Base-by-base conservation (phyloP, 176 grass and related monocot species). In the Stipa capillata region DNA sequence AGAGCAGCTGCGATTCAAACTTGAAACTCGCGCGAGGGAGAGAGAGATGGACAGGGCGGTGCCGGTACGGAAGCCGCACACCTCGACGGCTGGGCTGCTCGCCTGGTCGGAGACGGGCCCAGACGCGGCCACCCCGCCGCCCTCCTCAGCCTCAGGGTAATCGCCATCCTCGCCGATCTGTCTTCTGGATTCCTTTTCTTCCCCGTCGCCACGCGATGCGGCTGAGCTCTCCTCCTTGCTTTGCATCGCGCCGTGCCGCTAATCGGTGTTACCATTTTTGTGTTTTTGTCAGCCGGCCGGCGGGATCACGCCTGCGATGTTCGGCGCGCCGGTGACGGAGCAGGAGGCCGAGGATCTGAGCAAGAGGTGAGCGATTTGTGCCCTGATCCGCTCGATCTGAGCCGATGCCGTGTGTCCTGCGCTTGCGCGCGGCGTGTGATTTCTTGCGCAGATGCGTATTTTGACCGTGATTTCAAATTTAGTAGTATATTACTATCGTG, bases 221-320 rank as follows among this genome's bases (percentile, higher is more conserved):
- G 56, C 56, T 7, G 12, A n/a, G 27, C 50, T 18, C n/a, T n/a
- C 6, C 13, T 6, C 56, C 25, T 58, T 58, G 31, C 25, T 1
- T 29, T 59, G 56, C 27, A 31, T 16, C 56, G 25, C 27, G 56
- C 56, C 56, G 13, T 59, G 56, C 56, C 56, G 27, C 56, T 59
- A 4, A n/a, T n/a, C n/a, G n/a, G n/a, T n/a, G 25, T 59, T 17
- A 24, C 11, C 25, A 13, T n/a, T n/a, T 29, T 29, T 29, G 12
- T 48, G 5, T 18, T 49, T 49, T 49, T 17, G 16, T 49, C 62
- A 96, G 93, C 93, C 89, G 20, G 79, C 75, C 8, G 89, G 55
- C 27, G 83, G 86, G 64, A 96, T 96, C 79, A 90, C 84, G 28
- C 85, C 84, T 21, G 85, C 83, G 64, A 96, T 96, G 93, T 92